Evolutionary conservation across 768 basidiomycete species (phyloP).

Genomic region (Myochromella boudieri): DNA sequence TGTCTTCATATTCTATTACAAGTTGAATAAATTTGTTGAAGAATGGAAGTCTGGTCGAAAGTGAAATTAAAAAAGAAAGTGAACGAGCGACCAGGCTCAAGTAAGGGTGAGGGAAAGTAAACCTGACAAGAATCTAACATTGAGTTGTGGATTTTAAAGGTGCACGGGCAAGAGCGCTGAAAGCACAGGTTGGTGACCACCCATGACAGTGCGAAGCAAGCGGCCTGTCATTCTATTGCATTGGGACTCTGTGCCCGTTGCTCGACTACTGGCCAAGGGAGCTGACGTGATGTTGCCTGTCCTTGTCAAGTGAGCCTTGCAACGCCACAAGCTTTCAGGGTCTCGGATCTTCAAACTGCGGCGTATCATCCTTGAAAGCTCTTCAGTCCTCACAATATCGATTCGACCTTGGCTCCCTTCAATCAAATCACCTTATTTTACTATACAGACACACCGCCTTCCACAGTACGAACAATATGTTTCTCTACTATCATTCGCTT

Average conservation of each 20-base stretch:
- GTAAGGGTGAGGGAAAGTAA: conserved; percentile 20
- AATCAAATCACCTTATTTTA: no score
- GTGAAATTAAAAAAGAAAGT: conserved; percentile 20
- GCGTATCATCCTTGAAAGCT: no score
- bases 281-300: background rate
- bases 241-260: background rate
- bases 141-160: background rate
- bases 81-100: conserved; percentile 36
- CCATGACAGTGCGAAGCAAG: background rate
- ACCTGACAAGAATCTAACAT: background rate
- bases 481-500: no score
- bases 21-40: no score
- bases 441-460: no score
- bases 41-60: conserved; percentile 3
- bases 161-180: background rate
- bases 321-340: no score
- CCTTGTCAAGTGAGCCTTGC: no score
- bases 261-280: background rate
- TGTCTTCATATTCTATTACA: conserved; percentile 27
- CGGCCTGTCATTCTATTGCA: background rate
- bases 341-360: no score
- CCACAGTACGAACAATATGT: no score
- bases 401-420: no score
- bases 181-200: background rate
- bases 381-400: no score